A percentile compares a stretch with the other conserved stretches of the same genome.
Conservation (phyloP, 2,329 filamentous ascomycete genomes). For the Pyrenophora seminiperda region DNA sequence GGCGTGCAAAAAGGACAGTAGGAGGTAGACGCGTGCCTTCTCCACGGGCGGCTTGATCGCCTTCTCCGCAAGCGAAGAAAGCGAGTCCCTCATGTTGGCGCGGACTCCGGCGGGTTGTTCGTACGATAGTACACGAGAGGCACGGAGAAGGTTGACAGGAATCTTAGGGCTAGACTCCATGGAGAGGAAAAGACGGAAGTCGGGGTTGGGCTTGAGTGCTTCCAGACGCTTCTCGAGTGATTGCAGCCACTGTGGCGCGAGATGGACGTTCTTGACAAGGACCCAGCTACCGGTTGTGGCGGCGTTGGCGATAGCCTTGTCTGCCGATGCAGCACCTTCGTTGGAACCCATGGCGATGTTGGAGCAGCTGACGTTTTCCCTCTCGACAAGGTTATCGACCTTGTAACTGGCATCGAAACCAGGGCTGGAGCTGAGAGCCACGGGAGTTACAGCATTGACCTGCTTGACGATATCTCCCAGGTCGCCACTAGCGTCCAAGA, state of each 20-base stretch:
- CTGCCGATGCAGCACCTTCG: slow-evolving; percentile 87
- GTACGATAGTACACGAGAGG: slow-evolving; percentile 93
- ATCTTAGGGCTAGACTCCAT: slow-evolving; percentile 99
- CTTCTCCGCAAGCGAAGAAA: slow-evolving; percentile 78
- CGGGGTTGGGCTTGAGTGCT: slow-evolving; percentile 87
- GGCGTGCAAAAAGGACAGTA: slow-evolving; percentile 93
- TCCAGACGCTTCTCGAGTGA: slow-evolving; percentile 97
- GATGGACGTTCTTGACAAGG: slow-evolving; percentile 97
- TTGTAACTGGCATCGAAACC: slow-evolving; percentile 99
- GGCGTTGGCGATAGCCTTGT: slow-evolving; percentile 92
- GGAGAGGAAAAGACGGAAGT: slow-evolving; percentile 94
- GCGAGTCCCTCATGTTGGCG: slow-evolving; percentile 98
- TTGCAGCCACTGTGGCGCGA: slow-evolving; percentile 94
- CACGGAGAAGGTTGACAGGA: slow-evolving; percentile 90
- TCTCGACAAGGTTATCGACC: slow-evolving; percentile 91
- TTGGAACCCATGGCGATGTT: slow-evolving; percentile 99
- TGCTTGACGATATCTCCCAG: slow-evolving; percentile 83
- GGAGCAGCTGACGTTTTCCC: slow-evolving; percentile 79
- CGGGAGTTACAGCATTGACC: slow-evolving; percentile 81
- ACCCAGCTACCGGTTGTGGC: slow-evolving; percentile 95
- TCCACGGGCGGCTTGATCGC: slow-evolving; percentile 85
- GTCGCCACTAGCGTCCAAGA: slow-evolving; percentile 85
- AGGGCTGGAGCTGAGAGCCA: slow-evolving; percentile 90
- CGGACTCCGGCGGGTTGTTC: slow-evolving; percentile 96
- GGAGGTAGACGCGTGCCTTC: slow-evolving; percentile 83